A percentile compares a stretch with the other conserved stretches of the same genome.
phyloP scores from a whole-genome alignment of 306 rosid genomes.

The Sicyos edulis region DNA sequence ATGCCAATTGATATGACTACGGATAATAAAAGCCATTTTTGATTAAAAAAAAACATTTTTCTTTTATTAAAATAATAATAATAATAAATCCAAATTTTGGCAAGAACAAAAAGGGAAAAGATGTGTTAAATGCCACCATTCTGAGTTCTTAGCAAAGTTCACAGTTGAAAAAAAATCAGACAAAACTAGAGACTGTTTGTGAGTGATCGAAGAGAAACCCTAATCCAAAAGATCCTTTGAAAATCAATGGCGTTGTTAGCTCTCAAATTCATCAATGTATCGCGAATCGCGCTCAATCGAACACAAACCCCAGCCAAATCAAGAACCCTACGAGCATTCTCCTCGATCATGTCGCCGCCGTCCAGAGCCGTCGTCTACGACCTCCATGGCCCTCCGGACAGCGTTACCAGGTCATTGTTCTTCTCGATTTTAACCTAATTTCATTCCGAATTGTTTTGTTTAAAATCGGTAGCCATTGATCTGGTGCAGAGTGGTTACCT shows the following conservation, averaged over 20 bases:
- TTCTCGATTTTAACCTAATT: neutral
- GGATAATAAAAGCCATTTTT: too few relatives aligned
- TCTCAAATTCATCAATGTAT: neutral
- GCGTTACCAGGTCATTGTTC: constrained; percentile 41
- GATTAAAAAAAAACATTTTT: too few relatives aligned
- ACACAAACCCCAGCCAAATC: constrained; percentile 3
- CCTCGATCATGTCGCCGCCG: constrained; percentile 64
- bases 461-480: neutral
- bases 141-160: too few relatives aligned
- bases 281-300: neutral
- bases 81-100: too few relatives aligned
- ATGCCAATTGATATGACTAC: too few relatives aligned
- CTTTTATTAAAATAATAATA: too few relatives aligned
- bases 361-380: constrained; percentile 86
- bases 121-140: too few relatives aligned
- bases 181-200: too few relatives aligned
- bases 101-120: too few relatives aligned
- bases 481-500: constrained; percentile 40
- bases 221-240: neutral
- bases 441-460: neutral
- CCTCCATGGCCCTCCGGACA: constrained; percentile 63
- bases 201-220: too few relatives aligned
- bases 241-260: constrained; percentile 5
- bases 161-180: too few relatives aligned
- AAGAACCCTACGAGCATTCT: constrained; percentile 36